These are phyloP conservation scores for Sophora flavescens DNA, from an alignment of 306 rosid genomes.

Conservation along the genomic window DNA sequence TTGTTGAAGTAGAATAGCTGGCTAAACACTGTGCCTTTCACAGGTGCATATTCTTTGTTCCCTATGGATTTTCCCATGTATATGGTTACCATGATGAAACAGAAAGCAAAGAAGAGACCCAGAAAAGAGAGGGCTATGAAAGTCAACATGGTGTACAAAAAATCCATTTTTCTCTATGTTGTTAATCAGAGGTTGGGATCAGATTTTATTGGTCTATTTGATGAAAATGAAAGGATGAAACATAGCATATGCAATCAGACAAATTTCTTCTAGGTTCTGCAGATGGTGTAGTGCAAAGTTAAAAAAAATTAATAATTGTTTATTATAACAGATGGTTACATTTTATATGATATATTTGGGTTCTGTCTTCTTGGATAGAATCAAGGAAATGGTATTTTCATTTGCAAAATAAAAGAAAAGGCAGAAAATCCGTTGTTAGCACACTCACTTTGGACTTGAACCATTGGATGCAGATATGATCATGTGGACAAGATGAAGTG, in stretches of 20 bases:
- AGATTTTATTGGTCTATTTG: not conserved
- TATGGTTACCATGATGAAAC: slow-evolving; percentile 45
- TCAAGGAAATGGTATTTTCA: no score
- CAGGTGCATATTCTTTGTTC: slow-evolving; percentile 64
- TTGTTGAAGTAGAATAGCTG: slow-evolving; percentile 56
- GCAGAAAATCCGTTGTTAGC: no score
- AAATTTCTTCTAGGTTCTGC: not conserved
- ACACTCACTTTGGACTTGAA: no score
- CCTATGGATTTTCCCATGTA: slow-evolving; percentile 64
- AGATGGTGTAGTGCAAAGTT: not conserved
- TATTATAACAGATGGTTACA: not conserved
- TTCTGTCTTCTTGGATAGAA: no score
- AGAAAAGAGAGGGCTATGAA: slow-evolving; percentile 43
- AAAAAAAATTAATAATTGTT: not conserved
- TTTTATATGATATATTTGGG: not conserved
- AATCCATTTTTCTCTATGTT: slow-evolving; percentile 44
- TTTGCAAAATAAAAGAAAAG: not conserved
- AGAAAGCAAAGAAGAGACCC: slow-evolving; percentile 41
- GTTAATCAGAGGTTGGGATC: not conserved
- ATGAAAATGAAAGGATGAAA: not conserved
- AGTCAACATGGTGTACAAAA: slow-evolving; percentile 51
- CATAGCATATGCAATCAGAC: not conserved
- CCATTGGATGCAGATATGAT: no score
- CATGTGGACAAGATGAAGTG: no score
- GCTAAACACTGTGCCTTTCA: slow-evolving; percentile 63